A percentile compares a stretch with the other conserved stretches of the same genome.
Conservation (phyloP, 2,329 filamentous ascomycete genomes). For the Zarea fungicola region DNA sequence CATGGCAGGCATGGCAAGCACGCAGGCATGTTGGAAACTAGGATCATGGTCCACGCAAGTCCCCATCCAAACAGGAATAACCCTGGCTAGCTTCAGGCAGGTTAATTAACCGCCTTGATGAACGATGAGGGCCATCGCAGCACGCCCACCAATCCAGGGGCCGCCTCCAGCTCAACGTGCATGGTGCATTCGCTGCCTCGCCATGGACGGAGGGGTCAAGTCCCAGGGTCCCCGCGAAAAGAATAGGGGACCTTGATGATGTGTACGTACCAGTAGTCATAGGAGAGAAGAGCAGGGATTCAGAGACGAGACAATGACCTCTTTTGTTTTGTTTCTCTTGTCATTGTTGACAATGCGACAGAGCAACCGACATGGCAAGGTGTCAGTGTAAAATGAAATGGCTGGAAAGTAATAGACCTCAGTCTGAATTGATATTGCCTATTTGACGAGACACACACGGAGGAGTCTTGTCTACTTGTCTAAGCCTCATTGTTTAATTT, state of each 20-base stretch:
- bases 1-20: too few relatives aligned
- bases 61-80: neutral
- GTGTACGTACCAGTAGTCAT: too few relatives aligned
- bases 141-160: neutral
- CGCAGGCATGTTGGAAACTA: too few relatives aligned
- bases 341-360: neutral
- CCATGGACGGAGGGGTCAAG: neutral
- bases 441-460: too few relatives aligned
- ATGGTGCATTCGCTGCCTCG: constrained; percentile 2
- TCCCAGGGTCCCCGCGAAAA: too few relatives aligned
- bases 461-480: neutral
- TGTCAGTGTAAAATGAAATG: neutral
- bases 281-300: neutral
- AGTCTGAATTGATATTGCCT: too few relatives aligned
- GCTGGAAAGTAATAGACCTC: too few relatives aligned
- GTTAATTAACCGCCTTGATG: constrained; percentile 1
- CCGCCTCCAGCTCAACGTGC: constrained; percentile 8
- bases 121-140: neutral
- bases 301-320: neutral
- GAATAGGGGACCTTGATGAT: constrained; percentile 7
- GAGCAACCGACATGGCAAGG: neutral
- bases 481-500: neutral
- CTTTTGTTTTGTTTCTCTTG: constrained; percentile 3
- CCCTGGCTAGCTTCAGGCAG: too few relatives aligned
- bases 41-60: too few relatives aligned